Base-by-base conservation (phyloP, 2,329 filamentous ascomycete genomes). In the Venturiaceae sp. region DNA sequence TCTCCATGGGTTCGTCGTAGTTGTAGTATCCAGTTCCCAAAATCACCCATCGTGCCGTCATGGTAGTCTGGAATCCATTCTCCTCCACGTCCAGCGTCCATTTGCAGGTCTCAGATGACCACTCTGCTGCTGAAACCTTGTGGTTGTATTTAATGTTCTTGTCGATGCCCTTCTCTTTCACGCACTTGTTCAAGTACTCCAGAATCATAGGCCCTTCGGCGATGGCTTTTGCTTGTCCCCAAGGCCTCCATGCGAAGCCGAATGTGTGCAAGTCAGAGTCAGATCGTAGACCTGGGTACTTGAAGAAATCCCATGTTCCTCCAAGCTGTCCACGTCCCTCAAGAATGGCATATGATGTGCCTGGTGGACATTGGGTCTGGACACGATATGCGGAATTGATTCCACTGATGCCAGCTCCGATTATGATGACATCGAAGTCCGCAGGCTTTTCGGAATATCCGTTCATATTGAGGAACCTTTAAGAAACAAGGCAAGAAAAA, bases 241-340 rank as follows among this genome's bases (percentile, higher is more conserved):
- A 92, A 0, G 85, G 85, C 44, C 82, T 78, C 83, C 87, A 92
- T 1, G 80, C 71, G 64, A 90, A 90, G 19, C 77, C 77, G 59
- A 78, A 77, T 5, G 77, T 79, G 64, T 77, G 72, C 47, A 79
- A 67, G 62, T 79, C 77, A 0, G 74, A 76, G 60, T 78, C 76
- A 19, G 75, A 77, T 14, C 76, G 74, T 62, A 89, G 85, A 7
- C 88, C 86, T 0, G 87, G 88, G 64, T 90, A 92, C 41, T 79
- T 81, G 74, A 90, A 92, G 2, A 91, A 73, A 65, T 87, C 84
- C 88, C 88, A 92, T 0, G 88, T 92, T 1, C 89, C 88, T 1
- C 88, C 88, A 5, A 92, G 75, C 28, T 76, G 73, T 54, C 79
- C 74, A 34, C 88, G 83, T 1, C 77, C 78, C 69, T 92, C 88